Evolutionary conservation across 306 rosid genomes (phyloP).

Genomic region (Castanea mollissima): DNA sequence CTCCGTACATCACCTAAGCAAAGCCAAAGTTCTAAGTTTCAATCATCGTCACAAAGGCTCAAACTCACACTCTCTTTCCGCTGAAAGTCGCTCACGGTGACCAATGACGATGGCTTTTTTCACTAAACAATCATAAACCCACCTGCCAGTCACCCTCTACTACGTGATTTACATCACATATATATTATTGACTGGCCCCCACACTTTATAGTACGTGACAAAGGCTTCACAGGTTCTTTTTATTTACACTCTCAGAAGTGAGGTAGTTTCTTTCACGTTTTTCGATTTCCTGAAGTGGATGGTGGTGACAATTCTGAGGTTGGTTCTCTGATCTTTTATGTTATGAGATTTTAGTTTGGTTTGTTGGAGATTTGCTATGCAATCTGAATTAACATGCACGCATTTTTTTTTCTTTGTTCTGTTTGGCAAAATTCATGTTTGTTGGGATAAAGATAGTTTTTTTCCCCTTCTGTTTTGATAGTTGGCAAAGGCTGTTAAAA

Average conservation of each 20-base stretch:
- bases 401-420: not conserved
- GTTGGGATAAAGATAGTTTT: not conserved
- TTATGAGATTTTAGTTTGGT: not conserved
- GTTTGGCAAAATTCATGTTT: not conserved
- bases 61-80: not conserved
- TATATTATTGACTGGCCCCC: not conserved
- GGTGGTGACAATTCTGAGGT: not conserved
- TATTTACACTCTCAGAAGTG: not conserved
- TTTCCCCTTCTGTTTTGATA: not conserved
- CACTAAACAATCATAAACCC: not conserved
- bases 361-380: not conserved
- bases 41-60: not conserved
- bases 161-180: not conserved
- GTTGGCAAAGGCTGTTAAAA: not conserved
- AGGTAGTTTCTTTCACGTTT: not conserved
- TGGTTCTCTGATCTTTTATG: slow-evolving; percentile 10
- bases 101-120: not conserved
- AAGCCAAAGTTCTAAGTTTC: not conserved
- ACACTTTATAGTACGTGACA: not conserved
- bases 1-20: not conserved
- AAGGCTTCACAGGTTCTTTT: not conserved
- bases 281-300: not conserved
- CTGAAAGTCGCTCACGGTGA: not conserved
- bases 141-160: slow-evolving; percentile 13
- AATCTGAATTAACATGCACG: not conserved